Base-by-base conservation (phyloP, 495 filamentous ascomycete species). In the Trichoderma erinaceum region DNA sequence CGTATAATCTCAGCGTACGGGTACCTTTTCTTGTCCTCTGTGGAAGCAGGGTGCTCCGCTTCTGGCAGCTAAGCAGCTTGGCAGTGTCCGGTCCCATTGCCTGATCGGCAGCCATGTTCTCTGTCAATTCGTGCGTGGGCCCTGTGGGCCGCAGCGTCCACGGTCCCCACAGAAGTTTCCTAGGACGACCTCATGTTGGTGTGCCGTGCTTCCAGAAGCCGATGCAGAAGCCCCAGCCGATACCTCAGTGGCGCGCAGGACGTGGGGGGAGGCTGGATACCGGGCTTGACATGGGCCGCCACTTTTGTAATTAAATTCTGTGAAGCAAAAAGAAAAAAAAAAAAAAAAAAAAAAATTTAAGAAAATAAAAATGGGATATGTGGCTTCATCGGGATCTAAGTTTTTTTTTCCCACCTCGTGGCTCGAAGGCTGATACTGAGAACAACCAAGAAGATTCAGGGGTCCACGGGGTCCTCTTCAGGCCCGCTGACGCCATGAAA, bases 171-270 rank as follows among this genome's bases (percentile, higher is more conserved):
- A 27, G n/a, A 23, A 25, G 23, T 15, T 32, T 61, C 23, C 29
- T 61, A 61, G 56, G 56, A 25, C 56, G 56, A 21, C 56, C 29
- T 32, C 23, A 61, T 61, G 56, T 61, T 32, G 23, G 56, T 61
- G 48, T 61, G 56, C 56, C 56, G 56, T 61, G 23, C 56, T 61
- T 61, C 56, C 56, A 61, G 56, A 61, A 61, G 56, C 56, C 27
- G 56, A 32, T 61, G 56, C 56, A 32, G 56, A 61, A 52, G n/a
- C 48, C 21, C 48, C 48, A 52, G 48, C 8, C 48, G 25, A 32
- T 32, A 61, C 23, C 56, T 15, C 27, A 23, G 56, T 61, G 56
- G 56, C 56, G 56, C n/a, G 56, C 56, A 61, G 56, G 10, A 27
- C 11, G 29, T 23, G 25, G 56, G 56, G 56, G 56, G 13, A 15